Percentiles rank a stretch among this genome's conserved stretches.
phyloP scores from a whole-genome alignment of 2,329 filamentous ascomycete species.

The Calonectria multiphialidica region DNA sequence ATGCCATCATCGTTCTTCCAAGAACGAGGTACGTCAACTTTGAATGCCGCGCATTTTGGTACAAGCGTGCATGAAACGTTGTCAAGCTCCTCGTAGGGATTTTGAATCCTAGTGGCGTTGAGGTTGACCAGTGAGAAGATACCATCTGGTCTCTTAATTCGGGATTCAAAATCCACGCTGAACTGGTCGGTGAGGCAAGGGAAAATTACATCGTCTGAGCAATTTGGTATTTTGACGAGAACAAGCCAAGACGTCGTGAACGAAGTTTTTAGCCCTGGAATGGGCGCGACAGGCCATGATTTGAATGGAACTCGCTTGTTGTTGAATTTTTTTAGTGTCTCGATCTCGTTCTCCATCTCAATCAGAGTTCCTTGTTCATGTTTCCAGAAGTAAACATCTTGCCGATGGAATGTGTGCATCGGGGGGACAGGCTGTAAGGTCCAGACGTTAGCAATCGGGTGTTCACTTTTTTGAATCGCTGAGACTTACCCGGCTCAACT shows the following conservation, averaged over 20 bases:
- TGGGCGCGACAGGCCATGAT: conserved; percentile 47
- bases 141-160: conserved; percentile 33
- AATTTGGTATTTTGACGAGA: conserved; percentile 41
- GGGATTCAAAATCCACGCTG: conserved; percentile 41
- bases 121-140: conserved; percentile 43
- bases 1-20: conserved; percentile 41
- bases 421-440: conserved; percentile 17
- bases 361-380: conserved; percentile 50
- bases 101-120: conserved; percentile 40
- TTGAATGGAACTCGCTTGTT: conserved; percentile 32
- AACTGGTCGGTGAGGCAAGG: conserved; percentile 46
- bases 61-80: conserved; percentile 15
- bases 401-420: conserved; percentile 34
- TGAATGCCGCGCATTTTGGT: conserved; percentile 46
- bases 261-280: conserved; percentile 43
- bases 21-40: conserved; percentile 49
- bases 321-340: conserved; percentile 42
- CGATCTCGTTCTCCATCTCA: conserved; percentile 49
- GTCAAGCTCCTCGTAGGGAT: conserved; percentile 46
- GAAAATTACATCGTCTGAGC: conserved; percentile 36
- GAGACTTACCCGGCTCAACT: conserved; percentile 17
- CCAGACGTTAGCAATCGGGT: conserved; percentile 17
- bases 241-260: conserved; percentile 50
- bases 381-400: conserved; percentile 41
- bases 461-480: background rate